phyloP scores from a whole-genome alignment of 139 green algal species.

The Chlorella sp. region DNA sequence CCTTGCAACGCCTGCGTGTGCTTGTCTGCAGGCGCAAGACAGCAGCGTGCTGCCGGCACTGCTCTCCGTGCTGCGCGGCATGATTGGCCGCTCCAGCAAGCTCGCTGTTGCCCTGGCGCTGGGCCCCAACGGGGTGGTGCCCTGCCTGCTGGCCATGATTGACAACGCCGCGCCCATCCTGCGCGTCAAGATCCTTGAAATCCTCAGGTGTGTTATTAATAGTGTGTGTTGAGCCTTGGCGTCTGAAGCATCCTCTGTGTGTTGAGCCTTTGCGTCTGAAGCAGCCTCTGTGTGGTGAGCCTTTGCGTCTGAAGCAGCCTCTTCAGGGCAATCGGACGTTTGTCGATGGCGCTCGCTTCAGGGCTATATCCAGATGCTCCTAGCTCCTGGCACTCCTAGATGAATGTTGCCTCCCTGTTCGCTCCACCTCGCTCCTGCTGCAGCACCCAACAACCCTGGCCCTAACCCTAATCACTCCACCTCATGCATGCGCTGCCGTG shows the following conservation, averaged over 20 bases:
- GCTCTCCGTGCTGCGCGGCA: slow-evolving; percentile 42
- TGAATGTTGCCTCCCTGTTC: not conserved
- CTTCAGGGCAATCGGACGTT: too few species aligned
- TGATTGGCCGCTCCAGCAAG: slow-evolving; percentile 45
- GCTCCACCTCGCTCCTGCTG: not conserved
- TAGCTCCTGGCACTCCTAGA: too few species aligned
- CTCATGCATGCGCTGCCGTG: too few species aligned
- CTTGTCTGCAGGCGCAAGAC: not conserved
- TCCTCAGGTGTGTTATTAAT: slow-evolving; percentile 43
- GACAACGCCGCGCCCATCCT: slow-evolving; percentile 31
- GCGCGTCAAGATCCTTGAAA: slow-evolving; percentile 47
- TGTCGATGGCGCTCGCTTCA: too few species aligned
- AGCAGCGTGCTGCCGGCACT: slow-evolving; percentile 30
- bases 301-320: too few species aligned
- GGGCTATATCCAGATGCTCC: too few species aligned
- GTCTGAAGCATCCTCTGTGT: too few species aligned
- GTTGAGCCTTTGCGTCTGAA: too few species aligned
- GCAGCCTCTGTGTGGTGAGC: too few species aligned
- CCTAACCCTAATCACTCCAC: not conserved
- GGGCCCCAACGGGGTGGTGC: slow-evolving; percentile 14
- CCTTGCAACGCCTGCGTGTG: slow-evolving; percentile 31
- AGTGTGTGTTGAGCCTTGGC: too few species aligned
- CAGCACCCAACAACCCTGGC: not conserved
- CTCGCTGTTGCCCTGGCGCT: slow-evolving; percentile 37
- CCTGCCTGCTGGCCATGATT: slow-evolving; percentile 43